Evolutionary conservation across 108 stramenopile species (phyloP).

Genomic region (Pseudonitzschia pungens): DNA sequence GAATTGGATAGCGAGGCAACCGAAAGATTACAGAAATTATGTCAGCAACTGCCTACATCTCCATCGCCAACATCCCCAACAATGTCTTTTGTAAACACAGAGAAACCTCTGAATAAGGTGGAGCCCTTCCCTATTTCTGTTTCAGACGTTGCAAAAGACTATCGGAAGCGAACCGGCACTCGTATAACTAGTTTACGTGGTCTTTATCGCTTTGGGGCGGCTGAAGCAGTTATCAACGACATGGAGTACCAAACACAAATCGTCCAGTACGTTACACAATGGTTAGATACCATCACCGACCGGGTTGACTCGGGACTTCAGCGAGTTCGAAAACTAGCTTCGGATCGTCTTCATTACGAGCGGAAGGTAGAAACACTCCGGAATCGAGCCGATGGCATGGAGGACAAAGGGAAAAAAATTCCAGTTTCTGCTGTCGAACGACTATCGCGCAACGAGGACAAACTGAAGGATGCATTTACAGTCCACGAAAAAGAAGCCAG

Average conservation of each 20-base stretch:
- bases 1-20: conserved; percentile 9
- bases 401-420: conserved; percentile 27
- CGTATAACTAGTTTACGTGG: conserved; percentile 6
- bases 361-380: conserved; percentile 35
- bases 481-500: conserved; percentile 26
- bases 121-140: neutral
- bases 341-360: conserved; percentile 33
- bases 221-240: conserved; percentile 15
- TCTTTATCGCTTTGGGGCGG: conserved; percentile 13
- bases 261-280: conserved; percentile 25
- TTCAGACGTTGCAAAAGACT: neutral
- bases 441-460: conserved; percentile 39
- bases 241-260: conserved; percentile 23
- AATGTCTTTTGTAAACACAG: neutral
- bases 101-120: neutral
- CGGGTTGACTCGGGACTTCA: conserved; percentile 23
- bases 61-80: neutral
- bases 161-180: neutral
- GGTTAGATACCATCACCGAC: conserved; percentile 27
- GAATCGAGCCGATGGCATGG: conserved; percentile 20
- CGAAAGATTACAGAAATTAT: neutral
- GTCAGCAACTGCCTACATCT: neutral
- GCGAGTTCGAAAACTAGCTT: conserved; percentile 16
- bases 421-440: conserved; percentile 13
- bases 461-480: conserved; percentile 31